Evolutionary conservation across 2,329 filamentous ascomycete species (phyloP).

Genomic region (Phoma sp.): DNA sequence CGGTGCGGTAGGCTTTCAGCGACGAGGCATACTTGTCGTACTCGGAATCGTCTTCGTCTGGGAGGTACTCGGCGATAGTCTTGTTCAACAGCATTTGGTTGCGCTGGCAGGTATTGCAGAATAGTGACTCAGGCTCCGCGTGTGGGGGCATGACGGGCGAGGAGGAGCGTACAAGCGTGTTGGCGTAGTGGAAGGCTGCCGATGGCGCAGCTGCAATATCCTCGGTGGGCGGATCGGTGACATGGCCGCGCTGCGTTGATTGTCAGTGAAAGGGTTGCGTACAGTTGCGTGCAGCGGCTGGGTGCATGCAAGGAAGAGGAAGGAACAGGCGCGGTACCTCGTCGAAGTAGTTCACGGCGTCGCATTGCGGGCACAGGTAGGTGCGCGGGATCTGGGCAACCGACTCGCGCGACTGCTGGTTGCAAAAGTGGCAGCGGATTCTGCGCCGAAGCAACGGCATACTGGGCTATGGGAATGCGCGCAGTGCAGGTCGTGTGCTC

Average conservation of each 20-base stretch:
- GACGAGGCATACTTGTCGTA: constrained; percentile 71
- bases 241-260: constrained; percentile 74
- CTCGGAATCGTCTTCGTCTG: constrained; percentile 67
- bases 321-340: constrained; percentile 60
- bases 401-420: constrained; percentile 29
- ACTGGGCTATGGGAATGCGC: constrained; percentile 3
- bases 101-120: constrained; percentile 81
- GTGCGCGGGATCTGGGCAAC: constrained; percentile 28
- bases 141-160: constrained; percentile 26
- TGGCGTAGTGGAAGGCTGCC: constrained; percentile 29
- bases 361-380: constrained; percentile 65
- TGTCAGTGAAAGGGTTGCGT: constrained; percentile 2
- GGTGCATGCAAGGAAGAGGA: background rate
- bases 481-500: constrained; percentile 13
- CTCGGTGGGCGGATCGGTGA: constrained; percentile 79
- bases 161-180: constrained; percentile 33
- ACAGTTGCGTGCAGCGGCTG: background rate
- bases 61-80: constrained; percentile 80
- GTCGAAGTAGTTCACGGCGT: constrained; percentile 88
- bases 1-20: constrained; percentile 71
- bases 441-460: constrained; percentile 45
- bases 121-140: constrained; percentile 51
- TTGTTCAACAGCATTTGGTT: constrained; percentile 85
- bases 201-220: constrained; percentile 43
- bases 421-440: constrained; percentile 46